Base-by-base conservation (phyloP, 495 filamentous ascomycete species). In the Paragyromitra xinjiangensis region DNA sequence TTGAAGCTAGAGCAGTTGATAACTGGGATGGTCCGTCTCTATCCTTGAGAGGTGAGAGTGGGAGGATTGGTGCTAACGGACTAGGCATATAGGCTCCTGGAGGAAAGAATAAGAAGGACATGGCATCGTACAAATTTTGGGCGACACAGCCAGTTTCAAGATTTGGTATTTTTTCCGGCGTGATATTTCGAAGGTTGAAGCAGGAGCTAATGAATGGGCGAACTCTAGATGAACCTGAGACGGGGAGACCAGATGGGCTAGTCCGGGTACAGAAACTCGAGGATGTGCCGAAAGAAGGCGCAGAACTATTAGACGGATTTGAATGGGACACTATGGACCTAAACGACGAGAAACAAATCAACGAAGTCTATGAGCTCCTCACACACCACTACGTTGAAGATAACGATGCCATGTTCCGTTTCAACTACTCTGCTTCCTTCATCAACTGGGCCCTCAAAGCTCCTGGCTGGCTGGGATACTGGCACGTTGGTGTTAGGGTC, bases 51-150 rank as follows among this genome's bases (percentile, higher is more conserved):
- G 34, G 42, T 45, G 11, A 45, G 2, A 6, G 11, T 39, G 22
- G 50, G 12, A 40, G 63, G 37, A 3, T 24, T 45, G 6, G 48
- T 66, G 42, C 62, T 78, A 29, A 83, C 42, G 1, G 4, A 45
- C 3, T 29, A 8, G 22, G 39, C 40, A 26, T 39, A n/a, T 68
- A 82, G 80, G 87, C 89, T 12, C 83, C 85, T 4, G 89, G 89
- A 50, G 92, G 91, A 3, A 96, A 96, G 87, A 96, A 96, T 80
- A 89, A 90, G 78, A 97, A 97, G 84, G 95, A 98, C 78, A 97
- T 97, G 93, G 94, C 89, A 4, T 91, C 91, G 40, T 97, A 98
- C 87, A 97, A 96, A 84, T 99, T 99, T 84, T 99, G 95, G 95
- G 90, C 92, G 82, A 98, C 95, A 44, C 95, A 99, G 83, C 95